Evolutionary conservation across 2,329 filamentous ascomycete species (phyloP), one percentile per base, ranked within the genome.

Genomic region (Fusarium anthophilum): DNA sequence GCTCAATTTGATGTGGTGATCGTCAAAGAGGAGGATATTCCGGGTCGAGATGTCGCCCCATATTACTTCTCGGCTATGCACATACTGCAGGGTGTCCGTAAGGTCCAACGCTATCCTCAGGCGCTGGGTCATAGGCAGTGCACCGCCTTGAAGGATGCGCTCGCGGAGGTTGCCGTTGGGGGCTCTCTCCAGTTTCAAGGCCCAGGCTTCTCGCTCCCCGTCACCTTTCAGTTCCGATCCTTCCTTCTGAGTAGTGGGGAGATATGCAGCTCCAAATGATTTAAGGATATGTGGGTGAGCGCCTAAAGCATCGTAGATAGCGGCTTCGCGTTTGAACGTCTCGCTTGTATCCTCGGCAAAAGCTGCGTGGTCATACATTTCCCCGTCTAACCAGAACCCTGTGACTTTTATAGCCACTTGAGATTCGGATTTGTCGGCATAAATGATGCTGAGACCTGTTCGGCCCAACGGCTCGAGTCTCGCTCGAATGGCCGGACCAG

Each of bases 211-310:
- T 13, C n/a, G 26, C 6, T 56, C 14, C 3, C 3, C 4, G 0
- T 43, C 9, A 1, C 20, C 22, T 14, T 6, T 20, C 3, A 2
- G 22, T 2, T 56, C 38, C 3, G 15, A 18, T 24, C 22, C 38
- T 32, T 32, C 3, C 13, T 8, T 8, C 3, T 7, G 1, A 3
- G n/a, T 5, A 26, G 54, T 4, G 1, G 39, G 39, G 2, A 57
- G 1, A 3, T 37, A 47, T 37, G 30, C n/a, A 47, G 2, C 55
- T 0, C 55, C 13, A n/a, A 9, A 47, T 28, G 55, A 57, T 26
- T 28, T 57, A 2, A 57, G 39, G 0, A 57, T 45, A 2, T 57
- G 28, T 10, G 4, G 0, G 4, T 57, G 22, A 0, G 30, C 4
- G 18, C 55, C 30, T 2, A 57, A 26, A 1, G 55, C n/a, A 28